Evolutionary conservation across 345 rosid species (phyloP).

Genomic region (Euphorbia tirucalli): DNA sequence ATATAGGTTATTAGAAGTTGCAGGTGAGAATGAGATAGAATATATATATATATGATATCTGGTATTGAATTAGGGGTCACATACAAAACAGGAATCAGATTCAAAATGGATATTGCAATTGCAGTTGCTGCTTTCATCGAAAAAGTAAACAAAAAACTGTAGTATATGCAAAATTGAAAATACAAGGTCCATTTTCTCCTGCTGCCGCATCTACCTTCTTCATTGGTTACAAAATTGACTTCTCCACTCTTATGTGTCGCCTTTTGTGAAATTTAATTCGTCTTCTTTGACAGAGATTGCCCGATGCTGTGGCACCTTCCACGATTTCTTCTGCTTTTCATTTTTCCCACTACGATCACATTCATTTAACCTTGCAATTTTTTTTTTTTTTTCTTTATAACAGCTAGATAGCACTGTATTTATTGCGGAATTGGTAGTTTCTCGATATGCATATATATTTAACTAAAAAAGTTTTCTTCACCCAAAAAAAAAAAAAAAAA

Average conservation of each 20-base stretch:
- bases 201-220: slow-evolving; percentile 33
- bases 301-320: background rate
- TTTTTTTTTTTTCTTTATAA: background rate
- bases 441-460: too few relatives aligned
- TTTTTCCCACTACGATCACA: background rate
- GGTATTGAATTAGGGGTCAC: background rate
- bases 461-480: too few relatives aligned
- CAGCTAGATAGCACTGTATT: too few relatives aligned
- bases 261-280: too few relatives aligned
- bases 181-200: slow-evolving; percentile 9
- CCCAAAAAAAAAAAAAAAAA: too few relatives aligned
- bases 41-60: slow-evolving; percentile 1
- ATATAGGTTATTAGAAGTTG: background rate
- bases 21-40: background rate
- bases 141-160: too few relatives aligned
- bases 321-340: background rate
- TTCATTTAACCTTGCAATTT: background rate
- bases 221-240: slow-evolving; percentile 18
- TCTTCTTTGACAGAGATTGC: slow-evolving; percentile 11
- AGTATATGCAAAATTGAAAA: too few relatives aligned
- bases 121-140: too few relatives aligned
- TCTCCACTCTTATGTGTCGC: background rate
- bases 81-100: slow-evolving; percentile 31
- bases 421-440: too few relatives aligned
- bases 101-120: slow-evolving; percentile 17